Evolutionary conservation across 2,329 filamentous ascomycete species (phyloP), one percentile per base, ranked within the genome.

Genomic region (Arthrocladium fulminans): DNA sequence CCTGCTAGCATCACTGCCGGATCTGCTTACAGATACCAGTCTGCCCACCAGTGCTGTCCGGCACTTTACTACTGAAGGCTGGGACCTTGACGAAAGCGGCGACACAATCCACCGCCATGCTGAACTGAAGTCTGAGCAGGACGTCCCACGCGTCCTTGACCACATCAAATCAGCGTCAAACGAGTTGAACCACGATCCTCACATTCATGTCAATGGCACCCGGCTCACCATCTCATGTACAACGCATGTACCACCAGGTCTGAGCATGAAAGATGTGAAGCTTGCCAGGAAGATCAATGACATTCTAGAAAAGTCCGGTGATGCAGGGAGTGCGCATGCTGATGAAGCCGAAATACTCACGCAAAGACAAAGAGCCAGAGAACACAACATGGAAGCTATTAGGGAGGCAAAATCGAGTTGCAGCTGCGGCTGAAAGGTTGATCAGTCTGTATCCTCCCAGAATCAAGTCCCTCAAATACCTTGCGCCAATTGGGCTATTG

Each of bases 171-270:
- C 8, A 7, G 45, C 35, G 23, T 50, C 54, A 9, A 51, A 55
- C 1, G 43, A 54, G 32, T 45, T 57, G 48, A 48, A 53, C n/a
- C 56, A 58, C 45, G 53, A 58, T 40, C 54, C 56, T 15, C 56
- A 57, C 20, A 49, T 57, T n/a, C 46, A 48, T 27, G 47, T 45
- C 17, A 50, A 48, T 24, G 25, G 32, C 29, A 46, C 15, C 13
- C 45, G n/a, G 44, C 25, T 37, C 38, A 57, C 54, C 12, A 50
- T 58, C 15, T 57, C 56, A 10, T 58, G 56, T 45, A 58, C 56
- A n/a, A 57, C 56, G 13, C 56, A 58, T 37, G 48, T 49, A 44
- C 56, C 56, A 39, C 51, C 49, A 23, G 56, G 56, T 4, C 48
- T 58, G 20, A 55, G 56, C 35, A 48, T 50, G 52, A 50, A 52